Conservation (phyloP, 805 yeast genomes). For the Helenozyma rhizophorensis region DNA sequence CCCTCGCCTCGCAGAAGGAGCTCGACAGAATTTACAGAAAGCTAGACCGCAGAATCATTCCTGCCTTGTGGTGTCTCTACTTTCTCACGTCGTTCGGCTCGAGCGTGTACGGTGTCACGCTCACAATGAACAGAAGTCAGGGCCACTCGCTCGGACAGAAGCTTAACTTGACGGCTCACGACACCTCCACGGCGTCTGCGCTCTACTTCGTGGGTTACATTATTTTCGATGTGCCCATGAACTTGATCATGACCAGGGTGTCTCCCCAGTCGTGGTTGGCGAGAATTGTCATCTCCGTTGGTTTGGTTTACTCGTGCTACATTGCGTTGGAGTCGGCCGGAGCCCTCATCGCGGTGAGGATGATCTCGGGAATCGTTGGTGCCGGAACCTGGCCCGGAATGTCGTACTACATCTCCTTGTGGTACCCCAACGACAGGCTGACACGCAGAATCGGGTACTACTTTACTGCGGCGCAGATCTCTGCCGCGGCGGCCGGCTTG, state of each 20-base stretch:
- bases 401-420: slow-evolving; percentile 75
- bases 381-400: slow-evolving; percentile 93
- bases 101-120: slow-evolving; percentile 70
- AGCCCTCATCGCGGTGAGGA: slow-evolving; percentile 68
- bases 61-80: slow-evolving; percentile 77
- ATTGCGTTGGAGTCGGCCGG: slow-evolving; percentile 50
- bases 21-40: slow-evolving; percentile 56
- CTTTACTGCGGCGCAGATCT: slow-evolving; percentile 88
- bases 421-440: slow-evolving; percentile 78
- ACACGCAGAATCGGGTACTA: slow-evolving; percentile 82
- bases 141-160: slow-evolving; percentile 59
- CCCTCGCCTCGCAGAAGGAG: slow-evolving; percentile 11
- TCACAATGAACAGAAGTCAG: slow-evolving; percentile 66
- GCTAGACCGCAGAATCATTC: slow-evolving; percentile 68
- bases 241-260: slow-evolving; percentile 73
- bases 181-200: slow-evolving; percentile 72
- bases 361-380: slow-evolving; percentile 70
- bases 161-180: slow-evolving; percentile 49
- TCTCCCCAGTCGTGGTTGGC: slow-evolving; percentile 85
- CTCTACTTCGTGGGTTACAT: slow-evolving; percentile 79
- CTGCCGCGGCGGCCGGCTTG: slow-evolving; percentile 85
- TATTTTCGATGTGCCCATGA: slow-evolving; percentile 85
- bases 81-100: slow-evolving; percentile 77
- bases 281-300: slow-evolving; percentile 72
- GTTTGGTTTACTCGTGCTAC: slow-evolving; percentile 73